A percentile compares a stretch with the other conserved stretches of the same genome.
Evolutionary conservation across 2,329 filamentous ascomycete species (phyloP).

Genomic region (Blastomyces gilchristii): DNA sequence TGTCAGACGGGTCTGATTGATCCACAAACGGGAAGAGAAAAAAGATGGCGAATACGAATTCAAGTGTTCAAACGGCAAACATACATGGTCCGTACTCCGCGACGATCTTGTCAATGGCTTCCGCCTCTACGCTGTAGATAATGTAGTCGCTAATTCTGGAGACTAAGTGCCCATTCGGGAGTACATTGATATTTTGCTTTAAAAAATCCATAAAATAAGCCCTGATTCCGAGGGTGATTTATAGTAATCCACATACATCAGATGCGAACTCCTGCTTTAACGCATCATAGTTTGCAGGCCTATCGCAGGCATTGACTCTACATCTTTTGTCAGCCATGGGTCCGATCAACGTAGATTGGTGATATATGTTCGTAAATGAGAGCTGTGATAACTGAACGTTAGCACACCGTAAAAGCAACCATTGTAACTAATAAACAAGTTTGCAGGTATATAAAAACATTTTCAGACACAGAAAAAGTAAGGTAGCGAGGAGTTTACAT

Average conservation of each 20-base stretch:
- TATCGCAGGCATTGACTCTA: constrained; percentile 93
- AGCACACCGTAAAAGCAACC: constrained; percentile 13
- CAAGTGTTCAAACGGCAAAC: constrained; percentile 24
- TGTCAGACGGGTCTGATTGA: constrained; percentile 11
- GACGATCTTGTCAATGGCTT: constrained; percentile 78
- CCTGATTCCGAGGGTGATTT: constrained; percentile 8
- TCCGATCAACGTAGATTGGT: background rate
- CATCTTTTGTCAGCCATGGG: constrained; percentile 1
- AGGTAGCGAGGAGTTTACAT: constrained; percentile 99
- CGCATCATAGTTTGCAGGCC: constrained; percentile 74
- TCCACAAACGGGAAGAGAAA: background rate
- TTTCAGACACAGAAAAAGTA: constrained; percentile 76
- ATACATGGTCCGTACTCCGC: constrained; percentile 86
- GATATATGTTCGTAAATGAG: background rate
- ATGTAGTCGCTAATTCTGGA: constrained; percentile 96
- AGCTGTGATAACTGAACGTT: constrained; percentile 18
- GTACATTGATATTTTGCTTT: constrained; percentile 77
- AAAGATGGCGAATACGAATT: constrained; percentile 6
- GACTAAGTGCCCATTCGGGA: constrained; percentile 89
- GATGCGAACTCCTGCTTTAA: constrained; percentile 71
- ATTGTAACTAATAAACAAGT: background rate
- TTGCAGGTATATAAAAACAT: constrained; percentile 11
- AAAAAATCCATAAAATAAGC: constrained; percentile 31
- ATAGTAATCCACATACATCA: constrained; percentile 57
- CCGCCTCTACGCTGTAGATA: constrained; percentile 96